Evolutionary conservation across 768 basidiomycete genomes (phyloP).

Genomic region (Collybia nuda): DNA sequence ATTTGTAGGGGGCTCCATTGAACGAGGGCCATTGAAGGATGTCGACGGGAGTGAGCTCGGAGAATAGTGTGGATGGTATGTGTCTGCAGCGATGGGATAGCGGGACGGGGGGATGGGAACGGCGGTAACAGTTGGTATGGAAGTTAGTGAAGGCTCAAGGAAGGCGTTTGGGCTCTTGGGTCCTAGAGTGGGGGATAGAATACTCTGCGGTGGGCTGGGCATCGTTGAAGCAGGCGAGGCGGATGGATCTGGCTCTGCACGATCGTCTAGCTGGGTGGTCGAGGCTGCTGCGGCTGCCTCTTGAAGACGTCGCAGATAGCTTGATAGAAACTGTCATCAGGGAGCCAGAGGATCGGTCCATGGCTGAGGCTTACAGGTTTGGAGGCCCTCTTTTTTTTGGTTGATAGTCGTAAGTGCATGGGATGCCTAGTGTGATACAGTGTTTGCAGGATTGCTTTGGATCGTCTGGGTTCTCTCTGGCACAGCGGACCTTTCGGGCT

Average conservation of each 20-base stretch:
- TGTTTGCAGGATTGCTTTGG: slow-evolving; percentile 83
- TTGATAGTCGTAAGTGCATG: slow-evolving; percentile 90
- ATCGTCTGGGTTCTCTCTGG: slow-evolving; percentile 77
- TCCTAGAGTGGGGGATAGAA: slow-evolving; percentile 44
- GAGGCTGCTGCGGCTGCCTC: slow-evolving; percentile 67
- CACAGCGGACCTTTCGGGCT: slow-evolving; percentile 84
- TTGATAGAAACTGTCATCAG: slow-evolving; percentile 24
- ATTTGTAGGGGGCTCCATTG: slow-evolving; percentile 33
- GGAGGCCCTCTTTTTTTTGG: slow-evolving; percentile 94
- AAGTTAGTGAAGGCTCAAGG: slow-evolving; percentile 48
- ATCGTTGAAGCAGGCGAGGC: slow-evolving; percentile 47
- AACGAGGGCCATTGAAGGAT: slow-evolving; percentile 37
- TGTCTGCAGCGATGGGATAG: slow-evolving; percentile 71
- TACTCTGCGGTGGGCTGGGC: slow-evolving; percentile 47
- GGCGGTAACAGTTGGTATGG: slow-evolving; percentile 38
- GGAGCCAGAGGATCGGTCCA: background rate
- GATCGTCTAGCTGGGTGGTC: slow-evolving; percentile 35
- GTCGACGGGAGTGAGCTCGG: slow-evolving; percentile 34
- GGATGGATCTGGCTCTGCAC: slow-evolving; percentile 32
- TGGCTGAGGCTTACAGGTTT: slow-evolving; percentile 63
- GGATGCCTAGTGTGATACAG: slow-evolving; percentile 77
- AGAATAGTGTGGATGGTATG: slow-evolving; percentile 58
- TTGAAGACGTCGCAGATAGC: slow-evolving; percentile 78
- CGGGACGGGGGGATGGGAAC: slow-evolving; percentile 61
- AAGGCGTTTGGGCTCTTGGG: slow-evolving; percentile 49